phyloP scores from a whole-genome alignment of 1,139 yeast species.

The Debaryomyces fabryi region DNA sequence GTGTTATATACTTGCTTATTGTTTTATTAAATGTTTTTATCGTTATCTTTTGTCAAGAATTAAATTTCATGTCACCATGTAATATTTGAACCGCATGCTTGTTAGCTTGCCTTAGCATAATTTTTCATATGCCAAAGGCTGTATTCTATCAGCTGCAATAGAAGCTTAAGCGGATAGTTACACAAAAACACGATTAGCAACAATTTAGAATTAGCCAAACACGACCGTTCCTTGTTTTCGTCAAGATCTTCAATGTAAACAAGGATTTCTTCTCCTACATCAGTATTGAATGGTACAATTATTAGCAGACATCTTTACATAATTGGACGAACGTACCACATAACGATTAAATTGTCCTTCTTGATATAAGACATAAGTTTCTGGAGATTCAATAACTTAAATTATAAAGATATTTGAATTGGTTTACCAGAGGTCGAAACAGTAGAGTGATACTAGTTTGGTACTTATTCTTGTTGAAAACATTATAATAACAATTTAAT shows the following conservation, averaged over 20 bases:
- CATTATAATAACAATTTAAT: neutral
- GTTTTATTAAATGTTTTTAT: conserved; percentile 8
- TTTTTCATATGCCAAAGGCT: neutral
- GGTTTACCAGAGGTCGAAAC: neutral
- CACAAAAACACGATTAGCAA: conserved; percentile 6
- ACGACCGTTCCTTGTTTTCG: conserved; percentile 2
- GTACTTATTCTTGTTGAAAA: neutral
- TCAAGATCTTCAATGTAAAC: conserved; percentile 5
- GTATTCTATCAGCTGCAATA: conserved; percentile 3
- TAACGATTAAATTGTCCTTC: neutral
- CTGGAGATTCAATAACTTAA: neutral
- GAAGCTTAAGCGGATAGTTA: neutral
- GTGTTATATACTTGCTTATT: conserved; percentile 5
- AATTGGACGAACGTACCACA: neutral
- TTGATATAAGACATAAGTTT: neutral
- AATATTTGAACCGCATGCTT: neutral
- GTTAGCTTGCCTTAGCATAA: neutral
- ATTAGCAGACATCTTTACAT: neutral
- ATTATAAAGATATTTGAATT: neutral
- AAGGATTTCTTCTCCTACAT: conserved; percentile 1
- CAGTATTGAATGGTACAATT: neutral
- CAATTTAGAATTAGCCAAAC: neutral
- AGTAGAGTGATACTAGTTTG: neutral
- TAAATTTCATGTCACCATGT: neutral
- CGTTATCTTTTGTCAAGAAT: neutral